Evolutionary conservation across 2,329 filamentous ascomycete genomes (phyloP).

Genomic region (Apiospora rasikravindrae): DNA sequence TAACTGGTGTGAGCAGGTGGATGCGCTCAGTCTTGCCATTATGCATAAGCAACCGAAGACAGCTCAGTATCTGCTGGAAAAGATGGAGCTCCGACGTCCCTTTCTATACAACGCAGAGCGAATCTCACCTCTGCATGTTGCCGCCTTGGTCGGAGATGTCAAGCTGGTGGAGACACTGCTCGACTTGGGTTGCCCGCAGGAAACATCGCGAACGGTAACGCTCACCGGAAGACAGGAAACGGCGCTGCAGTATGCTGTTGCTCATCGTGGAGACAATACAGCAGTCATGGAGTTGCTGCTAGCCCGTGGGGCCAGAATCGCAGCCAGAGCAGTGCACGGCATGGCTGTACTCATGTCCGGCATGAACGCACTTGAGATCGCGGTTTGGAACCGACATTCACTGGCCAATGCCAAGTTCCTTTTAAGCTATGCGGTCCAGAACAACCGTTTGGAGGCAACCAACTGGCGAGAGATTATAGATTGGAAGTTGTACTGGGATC

Average conservation of each 20-base stretch:
- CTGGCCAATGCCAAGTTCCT: not conserved
- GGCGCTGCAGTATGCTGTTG: not conserved
- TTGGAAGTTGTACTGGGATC: not conserved
- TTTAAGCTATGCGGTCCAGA: not conserved
- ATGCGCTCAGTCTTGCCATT: too few relatives aligned
- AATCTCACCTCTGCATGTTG: not conserved
- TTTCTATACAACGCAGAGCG: not conserved
- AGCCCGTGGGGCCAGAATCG: too few relatives aligned
- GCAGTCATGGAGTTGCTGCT: too few relatives aligned
- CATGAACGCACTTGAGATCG: too few relatives aligned
- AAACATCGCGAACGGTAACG: not conserved
- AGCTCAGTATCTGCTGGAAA: not conserved
- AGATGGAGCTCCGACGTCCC: not conserved
- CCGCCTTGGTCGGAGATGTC: not conserved
- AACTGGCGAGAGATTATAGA: not conserved
- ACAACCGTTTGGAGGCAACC: not conserved
- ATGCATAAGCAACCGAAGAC: not conserved
- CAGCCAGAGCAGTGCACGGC: too few relatives aligned
- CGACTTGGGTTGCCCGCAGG: not conserved
- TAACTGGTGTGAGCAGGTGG: too few relatives aligned
- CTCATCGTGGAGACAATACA: too few relatives aligned
- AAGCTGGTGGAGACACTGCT: not conserved
- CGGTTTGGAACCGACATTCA: too few relatives aligned
- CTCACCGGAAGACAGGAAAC: not conserved
- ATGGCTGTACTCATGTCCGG: too few relatives aligned